Evolutionary conservation across 2,329 filamentous ascomycete genomes (phyloP).

Genomic region (Furcasterigmium sp.): DNA sequence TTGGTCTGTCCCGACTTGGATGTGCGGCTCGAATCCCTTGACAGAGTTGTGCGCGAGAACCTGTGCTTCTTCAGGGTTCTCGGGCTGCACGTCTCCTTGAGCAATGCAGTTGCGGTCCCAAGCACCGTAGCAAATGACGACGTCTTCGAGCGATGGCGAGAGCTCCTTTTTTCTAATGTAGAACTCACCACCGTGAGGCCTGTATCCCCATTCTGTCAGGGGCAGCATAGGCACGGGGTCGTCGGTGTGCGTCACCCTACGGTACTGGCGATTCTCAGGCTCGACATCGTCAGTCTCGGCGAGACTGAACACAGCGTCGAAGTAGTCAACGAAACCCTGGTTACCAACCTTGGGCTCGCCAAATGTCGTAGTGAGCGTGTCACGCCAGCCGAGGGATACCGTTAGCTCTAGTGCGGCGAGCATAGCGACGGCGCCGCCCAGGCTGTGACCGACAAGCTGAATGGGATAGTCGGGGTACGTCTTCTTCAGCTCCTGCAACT

Average conservation of each 20-base stretch:
- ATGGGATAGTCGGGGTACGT: constrained; percentile 68
- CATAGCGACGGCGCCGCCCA: constrained; percentile 87
- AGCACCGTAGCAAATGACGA: constrained; percentile 67
- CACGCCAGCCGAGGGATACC: constrained; percentile 65
- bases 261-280: constrained; percentile 44
- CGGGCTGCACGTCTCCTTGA: constrained; percentile 36
- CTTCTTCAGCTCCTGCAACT: constrained; percentile 53
- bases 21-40: constrained; percentile 4
- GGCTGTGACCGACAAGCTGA: constrained; percentile 80
- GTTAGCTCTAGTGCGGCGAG: constrained; percentile 80
- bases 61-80: background rate
- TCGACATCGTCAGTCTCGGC: constrained; percentile 17
- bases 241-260: constrained; percentile 76
- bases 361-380: constrained; percentile 80
- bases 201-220: constrained; percentile 81
- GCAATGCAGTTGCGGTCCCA: constrained; percentile 68
- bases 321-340: constrained; percentile 44
- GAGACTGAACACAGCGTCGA: constrained; percentile 49
- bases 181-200: constrained; percentile 80
- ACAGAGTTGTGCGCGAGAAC: background rate
- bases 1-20: constrained; percentile 14
- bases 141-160: constrained; percentile 61
- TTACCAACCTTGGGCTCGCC: constrained; percentile 75
- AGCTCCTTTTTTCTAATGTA: constrained; percentile 71
- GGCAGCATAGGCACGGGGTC: constrained; percentile 90